Percentiles rank a stretch among this genome's conserved stretches.
These are phyloP conservation scores for Saccharomycopsis microspora DNA, from an alignment of 805 yeast genomes.

Conservation along the genomic window DNA sequence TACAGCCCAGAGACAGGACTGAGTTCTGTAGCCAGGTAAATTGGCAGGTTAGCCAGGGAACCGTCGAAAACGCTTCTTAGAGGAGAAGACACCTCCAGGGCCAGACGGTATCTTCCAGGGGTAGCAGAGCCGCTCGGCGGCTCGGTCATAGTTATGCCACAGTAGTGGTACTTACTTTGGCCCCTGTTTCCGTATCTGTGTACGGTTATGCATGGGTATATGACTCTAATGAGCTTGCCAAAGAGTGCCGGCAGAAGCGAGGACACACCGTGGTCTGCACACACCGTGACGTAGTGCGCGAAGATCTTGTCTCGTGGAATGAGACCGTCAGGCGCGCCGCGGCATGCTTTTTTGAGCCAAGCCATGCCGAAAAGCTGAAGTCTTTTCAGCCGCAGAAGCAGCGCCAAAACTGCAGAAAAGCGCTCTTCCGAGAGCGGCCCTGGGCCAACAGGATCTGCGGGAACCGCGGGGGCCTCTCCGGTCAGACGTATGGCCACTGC, in stretches of 20 bases:
- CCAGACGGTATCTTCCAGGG: constrained; percentile 1
- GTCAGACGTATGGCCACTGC: constrained; percentile 1
- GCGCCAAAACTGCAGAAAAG: no score
- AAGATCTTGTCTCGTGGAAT: constrained; percentile 60
- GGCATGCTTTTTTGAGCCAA: constrained; percentile 63
- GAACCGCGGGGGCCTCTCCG: not conserved
- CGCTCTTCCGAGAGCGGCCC: no score
- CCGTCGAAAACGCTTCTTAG: constrained; percentile 8
- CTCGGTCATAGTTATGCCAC: constrained; percentile 41
- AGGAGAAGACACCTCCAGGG: constrained; percentile 13
- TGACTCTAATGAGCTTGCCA: constrained; percentile 56
- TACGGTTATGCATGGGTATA: constrained; percentile 55
- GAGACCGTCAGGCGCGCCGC: constrained; percentile 34
- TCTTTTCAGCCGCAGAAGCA: constrained; percentile 21
- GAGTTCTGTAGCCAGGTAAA: constrained; percentile 9
- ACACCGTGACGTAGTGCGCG: constrained; percentile 49
- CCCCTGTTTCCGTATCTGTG: constrained; percentile 73
- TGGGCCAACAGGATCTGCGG: no score
- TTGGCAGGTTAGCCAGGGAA: constrained; percentile 5
- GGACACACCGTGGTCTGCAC: constrained; percentile 41
- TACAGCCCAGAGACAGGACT: constrained; percentile 5
- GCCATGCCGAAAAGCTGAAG: constrained; percentile 71
- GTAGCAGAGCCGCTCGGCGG: constrained; percentile 1
- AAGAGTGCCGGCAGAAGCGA: constrained; percentile 68
- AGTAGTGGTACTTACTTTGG: constrained; percentile 69